Conservation (phyloP, 371 early-diverging fungal species). For the Circinella minor region DNA sequence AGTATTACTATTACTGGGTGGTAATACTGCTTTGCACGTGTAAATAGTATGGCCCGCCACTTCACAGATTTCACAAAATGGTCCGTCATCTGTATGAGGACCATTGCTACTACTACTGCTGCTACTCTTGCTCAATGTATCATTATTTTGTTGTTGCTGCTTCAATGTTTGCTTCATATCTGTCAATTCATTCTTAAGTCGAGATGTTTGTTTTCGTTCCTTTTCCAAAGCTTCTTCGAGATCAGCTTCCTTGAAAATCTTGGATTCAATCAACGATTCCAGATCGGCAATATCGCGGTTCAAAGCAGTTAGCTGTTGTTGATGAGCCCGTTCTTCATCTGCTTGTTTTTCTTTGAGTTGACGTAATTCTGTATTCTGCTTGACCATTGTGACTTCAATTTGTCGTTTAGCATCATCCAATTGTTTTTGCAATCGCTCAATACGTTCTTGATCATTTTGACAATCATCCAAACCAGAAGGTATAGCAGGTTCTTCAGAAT, state of each 20-base stretch:
- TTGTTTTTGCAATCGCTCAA: conserved; percentile 30
- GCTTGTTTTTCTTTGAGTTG: conserved; percentile 56
- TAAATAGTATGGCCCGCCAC: conserved; percentile 68
- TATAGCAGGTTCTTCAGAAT: conserved; percentile 53
- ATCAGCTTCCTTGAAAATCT: conserved; percentile 78
- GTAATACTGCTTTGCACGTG: conserved; percentile 58
- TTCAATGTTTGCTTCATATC: conserved; percentile 39
- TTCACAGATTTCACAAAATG: conserved; percentile 76
- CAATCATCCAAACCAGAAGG: conserved; percentile 31
- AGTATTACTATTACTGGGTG: conserved; percentile 3
- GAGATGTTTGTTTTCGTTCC: conserved; percentile 55
- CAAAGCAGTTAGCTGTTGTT: conserved; percentile 58
- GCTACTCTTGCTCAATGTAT: background rate
- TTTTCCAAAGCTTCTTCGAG: conserved; percentile 67
- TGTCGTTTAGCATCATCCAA: conserved; percentile 57
- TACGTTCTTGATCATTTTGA: conserved; percentile 29
- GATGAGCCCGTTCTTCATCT: conserved; percentile 62
- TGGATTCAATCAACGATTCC: conserved; percentile 76
- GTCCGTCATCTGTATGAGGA: conserved; percentile 19
- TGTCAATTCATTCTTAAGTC: conserved; percentile 56
- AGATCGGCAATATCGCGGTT: conserved; percentile 73
- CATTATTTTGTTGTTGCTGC: conserved; percentile 5
- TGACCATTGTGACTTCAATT: conserved; percentile 48
- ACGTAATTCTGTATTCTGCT: conserved; percentile 61
- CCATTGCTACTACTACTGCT: conserved; percentile 15